Evolutionary conservation across 495 filamentous ascomycete genomes (phyloP).

Genomic region (Thozetella sp.): DNA sequence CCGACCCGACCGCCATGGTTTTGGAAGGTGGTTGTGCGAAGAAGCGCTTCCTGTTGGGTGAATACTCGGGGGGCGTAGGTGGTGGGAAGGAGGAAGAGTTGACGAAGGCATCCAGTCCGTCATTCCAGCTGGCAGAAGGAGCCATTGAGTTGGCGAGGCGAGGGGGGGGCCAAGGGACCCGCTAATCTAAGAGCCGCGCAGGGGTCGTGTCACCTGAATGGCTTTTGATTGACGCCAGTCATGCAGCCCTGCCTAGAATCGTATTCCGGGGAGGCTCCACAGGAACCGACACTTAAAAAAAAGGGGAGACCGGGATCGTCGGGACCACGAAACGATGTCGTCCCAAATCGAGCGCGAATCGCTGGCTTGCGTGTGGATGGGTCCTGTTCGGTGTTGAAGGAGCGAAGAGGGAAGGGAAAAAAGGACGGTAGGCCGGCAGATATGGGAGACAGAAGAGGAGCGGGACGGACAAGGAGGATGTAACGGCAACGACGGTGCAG

Average conservation of each 20-base stretch:
- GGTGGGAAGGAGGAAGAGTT: slow-evolving; percentile 4
- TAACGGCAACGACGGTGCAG: no score
- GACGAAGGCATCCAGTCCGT: background rate
- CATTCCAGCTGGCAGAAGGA: background rate
- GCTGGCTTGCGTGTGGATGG: no score
- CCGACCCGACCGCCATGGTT: slow-evolving; percentile 48
- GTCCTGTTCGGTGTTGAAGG: no score
- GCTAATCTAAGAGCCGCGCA: background rate
- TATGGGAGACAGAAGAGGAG: no score
- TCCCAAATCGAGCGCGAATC: no score
- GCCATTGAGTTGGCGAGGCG: background rate
- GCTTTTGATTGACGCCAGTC: background rate
- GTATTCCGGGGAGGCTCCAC: background rate
- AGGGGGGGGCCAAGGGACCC: background rate
- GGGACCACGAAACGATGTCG: background rate
- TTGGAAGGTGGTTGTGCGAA: slow-evolving; percentile 6
- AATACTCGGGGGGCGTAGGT: slow-evolving; percentile 1
- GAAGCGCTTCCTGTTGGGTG: slow-evolving; percentile 7
- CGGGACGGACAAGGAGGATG: no score
- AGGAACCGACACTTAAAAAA: background rate
- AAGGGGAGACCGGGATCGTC: background rate
- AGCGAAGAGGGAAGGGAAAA: no score
- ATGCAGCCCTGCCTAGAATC: slow-evolving; percentile 1
- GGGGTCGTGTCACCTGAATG: slow-evolving; percentile 1
- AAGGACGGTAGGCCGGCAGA: no score